Evolutionary conservation across 2,329 filamentous ascomycete species (phyloP), one percentile per base, ranked within the genome.

Genomic region (Pseudonectria buxi): DNA sequence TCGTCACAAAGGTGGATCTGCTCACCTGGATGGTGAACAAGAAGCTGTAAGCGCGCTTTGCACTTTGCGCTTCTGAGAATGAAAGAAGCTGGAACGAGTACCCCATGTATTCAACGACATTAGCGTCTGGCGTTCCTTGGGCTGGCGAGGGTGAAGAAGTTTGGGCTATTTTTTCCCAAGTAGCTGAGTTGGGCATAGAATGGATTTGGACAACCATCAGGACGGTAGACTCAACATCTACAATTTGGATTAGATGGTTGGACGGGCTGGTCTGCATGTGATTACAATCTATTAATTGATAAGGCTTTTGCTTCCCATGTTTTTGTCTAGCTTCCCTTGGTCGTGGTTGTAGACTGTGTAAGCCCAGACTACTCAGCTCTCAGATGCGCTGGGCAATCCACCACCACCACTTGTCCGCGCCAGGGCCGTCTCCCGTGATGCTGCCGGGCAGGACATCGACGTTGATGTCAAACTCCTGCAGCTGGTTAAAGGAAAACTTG

Each of bases 1-100:
- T 98, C 7, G 89, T 94, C 7, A 96, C 92, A 24, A 98, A 98
- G 74, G 92, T 98, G 5, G 92, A 98, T 64, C 63, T 98, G 51
- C 64, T 98, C 53, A 88, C 82, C 28, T 98, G 86, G 82, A 79
- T 98, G 76, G 79, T 96, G 26, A 86, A 81, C 45, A 72, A 73
- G 61, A 63, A 61, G 55, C 25, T 55, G 35, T 62, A 49, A 45
- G 44, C 28, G 10, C 30, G 33, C 45, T 43, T 52, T 43, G 40
- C 37, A n/a, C n/a, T n/a, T n/a, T n/a, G 15, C 10, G 27, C 13
- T 28, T 14, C 27, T 13, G 15, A 28, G 15, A 9, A 22, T 4
- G 18, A 22, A 14, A 47, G 47, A 39, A 44, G 37, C 16, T 14
- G 50, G 51, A 54, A 54, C 51, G 50, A 54, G 50, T 54, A 53